Percentiles rank a stretch among this genome's conserved stretches.
These are phyloP conservation scores for Alternaria postmessia DNA, from an alignment of 2,329 filamentous ascomycete genomes.

Conservation along the genomic window DNA sequence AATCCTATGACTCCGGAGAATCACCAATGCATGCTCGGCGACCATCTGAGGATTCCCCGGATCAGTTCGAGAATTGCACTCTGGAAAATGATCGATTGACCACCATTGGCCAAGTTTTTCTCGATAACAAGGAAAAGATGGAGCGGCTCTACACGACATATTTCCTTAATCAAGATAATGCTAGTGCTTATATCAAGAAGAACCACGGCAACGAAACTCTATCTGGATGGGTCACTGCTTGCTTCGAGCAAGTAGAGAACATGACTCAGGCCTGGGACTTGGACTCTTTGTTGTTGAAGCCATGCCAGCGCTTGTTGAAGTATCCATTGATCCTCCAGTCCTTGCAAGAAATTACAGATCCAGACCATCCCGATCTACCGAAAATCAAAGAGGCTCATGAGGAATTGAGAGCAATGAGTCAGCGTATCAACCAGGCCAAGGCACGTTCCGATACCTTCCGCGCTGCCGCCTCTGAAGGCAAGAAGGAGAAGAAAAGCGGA, in stretches of 20 bases:
- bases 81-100: slow-evolving; percentile 65
- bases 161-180: slow-evolving; percentile 70
- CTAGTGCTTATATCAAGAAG: slow-evolving; percentile 68
- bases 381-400: slow-evolving; percentile 76
- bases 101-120: slow-evolving; percentile 66
- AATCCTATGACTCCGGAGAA: slow-evolving; percentile 25
- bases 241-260: slow-evolving; percentile 89
- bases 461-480: slow-evolving; percentile 44
- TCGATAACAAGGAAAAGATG: slow-evolving; percentile 64
- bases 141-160: slow-evolving; percentile 72
- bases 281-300: slow-evolving; percentile 95
- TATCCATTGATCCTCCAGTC: slow-evolving; percentile 88
- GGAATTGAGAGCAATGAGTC: slow-evolving; percentile 68
- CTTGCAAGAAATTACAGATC: slow-evolving; percentile 79
- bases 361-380: slow-evolving; percentile 82
- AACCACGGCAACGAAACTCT: slow-evolving; percentile 65
- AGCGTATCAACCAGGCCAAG: slow-evolving; percentile 90
- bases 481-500: slow-evolving; percentile 46
- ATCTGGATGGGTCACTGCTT: slow-evolving; percentile 87
- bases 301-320: slow-evolving; percentile 91
- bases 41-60: slow-evolving; percentile 32
- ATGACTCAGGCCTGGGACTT: slow-evolving; percentile 94
- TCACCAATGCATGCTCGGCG: slow-evolving; percentile 26
- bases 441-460: slow-evolving; percentile 88
- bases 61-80: slow-evolving; percentile 43